Evolutionary conservation across 2,329 filamentous ascomycete species (phyloP), one percentile per base, ranked within the genome.

Genomic region (Orbilia blumenaviensis): DNA sequence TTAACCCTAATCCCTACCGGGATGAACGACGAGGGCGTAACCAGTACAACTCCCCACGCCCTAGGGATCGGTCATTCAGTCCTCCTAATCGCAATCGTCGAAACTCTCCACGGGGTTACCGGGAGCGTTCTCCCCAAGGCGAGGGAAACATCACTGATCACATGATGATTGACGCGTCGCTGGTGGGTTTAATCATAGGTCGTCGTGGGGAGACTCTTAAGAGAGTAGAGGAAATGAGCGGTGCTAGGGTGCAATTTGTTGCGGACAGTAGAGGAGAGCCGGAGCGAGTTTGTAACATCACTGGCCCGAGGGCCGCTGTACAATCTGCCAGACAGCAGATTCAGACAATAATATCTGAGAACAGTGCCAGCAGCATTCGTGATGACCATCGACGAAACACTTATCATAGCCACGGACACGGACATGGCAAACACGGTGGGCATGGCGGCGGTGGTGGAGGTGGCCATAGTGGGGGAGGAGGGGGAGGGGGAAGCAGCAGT

Each of bases 111-210:
- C 84, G 84, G 79, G 82, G 82, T 50, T 84, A 81, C 73, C 83
- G 87, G 80, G 87, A 90, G 67, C 86, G 89, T 64, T 90, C 89
- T 38, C 89, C 89, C 21, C 83, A 86, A 18, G 81, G 85, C 58
- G 85, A 85, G 52, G 89, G 91, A 79, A 91, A 93, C 79, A 91
- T 90, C 80, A 88, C 88, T 23, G 93, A 97, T 84, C 91, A 90
- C 23, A 93, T 97, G 79, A 88, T 91, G 80, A 93, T 97, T 80
- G 93, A 96, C 81, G 93, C 92, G 21, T 92, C 89, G 80, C 87
- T 96, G 54, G 93, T 97, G 61, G 93, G 93, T 44, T 86, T 97
- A 34, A 96, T 97, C 81, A 97, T 97, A 81, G 93, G 93, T 63
- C 89, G 93, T 75, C 91, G 94, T 81, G 93, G 93, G 79, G 94